Evolutionary conservation across 352 stramenopile genomes (phyloP).

Genomic region (Phytophthora uliginosa): DNA sequence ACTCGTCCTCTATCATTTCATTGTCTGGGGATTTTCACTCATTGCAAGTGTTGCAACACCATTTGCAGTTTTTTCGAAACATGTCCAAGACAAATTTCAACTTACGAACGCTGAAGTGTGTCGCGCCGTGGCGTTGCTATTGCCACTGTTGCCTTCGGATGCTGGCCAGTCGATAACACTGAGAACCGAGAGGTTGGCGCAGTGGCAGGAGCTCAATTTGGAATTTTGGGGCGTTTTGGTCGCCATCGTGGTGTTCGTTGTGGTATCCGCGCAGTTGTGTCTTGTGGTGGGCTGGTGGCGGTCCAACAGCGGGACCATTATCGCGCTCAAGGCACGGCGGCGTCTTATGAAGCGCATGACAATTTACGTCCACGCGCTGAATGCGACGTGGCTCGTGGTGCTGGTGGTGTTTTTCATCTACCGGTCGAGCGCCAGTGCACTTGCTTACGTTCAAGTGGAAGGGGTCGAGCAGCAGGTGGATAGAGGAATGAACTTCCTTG

Average conservation of each 20-base stretch:
- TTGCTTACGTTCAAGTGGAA: slow-evolving; percentile 47
- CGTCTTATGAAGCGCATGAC: slow-evolving; percentile 84
- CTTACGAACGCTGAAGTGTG: slow-evolving; percentile 65
- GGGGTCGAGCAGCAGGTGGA: background rate
- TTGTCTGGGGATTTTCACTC: slow-evolving; percentile 62
- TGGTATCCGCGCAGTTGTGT: slow-evolving; percentile 65
- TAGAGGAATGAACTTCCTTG: slow-evolving; percentile 44
- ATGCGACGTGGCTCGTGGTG: slow-evolving; percentile 70
- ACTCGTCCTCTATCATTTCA: slow-evolving; percentile 61
- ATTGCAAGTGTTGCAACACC: slow-evolving; percentile 53
- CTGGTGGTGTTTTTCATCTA: slow-evolving; percentile 75
- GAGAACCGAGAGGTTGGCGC: slow-evolving; percentile 36
- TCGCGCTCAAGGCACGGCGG: slow-evolving; percentile 71
- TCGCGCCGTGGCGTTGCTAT: slow-evolving; percentile 50
- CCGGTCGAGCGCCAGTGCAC: slow-evolving; percentile 50
- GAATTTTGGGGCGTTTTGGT: slow-evolving; percentile 71
- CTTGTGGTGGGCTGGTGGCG: slow-evolving; percentile 81
- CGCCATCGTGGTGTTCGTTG: slow-evolving; percentile 64
- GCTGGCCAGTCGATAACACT: slow-evolving; percentile 18
- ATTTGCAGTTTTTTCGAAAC: slow-evolving; percentile 51
- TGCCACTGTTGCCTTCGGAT: slow-evolving; percentile 59
- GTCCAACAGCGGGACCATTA: slow-evolving; percentile 82
- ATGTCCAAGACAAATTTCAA: slow-evolving; percentile 45
- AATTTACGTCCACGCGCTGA: slow-evolving; percentile 77
- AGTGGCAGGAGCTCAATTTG: slow-evolving; percentile 74